Conservation (phyloP, 2,329 filamentous ascomycete species). For the Fonsecaea monophora region DNA sequence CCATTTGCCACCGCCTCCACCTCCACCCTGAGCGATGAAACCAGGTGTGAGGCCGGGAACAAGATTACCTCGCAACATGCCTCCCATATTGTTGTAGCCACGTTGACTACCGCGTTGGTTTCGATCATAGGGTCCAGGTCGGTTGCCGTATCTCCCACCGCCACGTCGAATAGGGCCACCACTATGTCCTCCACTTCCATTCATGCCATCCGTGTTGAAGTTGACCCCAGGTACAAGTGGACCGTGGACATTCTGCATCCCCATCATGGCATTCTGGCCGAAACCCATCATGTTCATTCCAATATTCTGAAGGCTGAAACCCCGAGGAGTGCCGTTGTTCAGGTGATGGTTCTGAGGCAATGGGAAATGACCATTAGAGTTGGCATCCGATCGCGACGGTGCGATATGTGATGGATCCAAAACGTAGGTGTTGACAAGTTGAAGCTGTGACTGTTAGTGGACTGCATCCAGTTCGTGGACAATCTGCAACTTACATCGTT, state of each 20-base stretch:
- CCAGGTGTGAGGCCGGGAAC: conserved; percentile 55
- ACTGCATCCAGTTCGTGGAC: neutral
- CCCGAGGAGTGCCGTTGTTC: conserved; percentile 82
- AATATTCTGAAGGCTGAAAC: conserved; percentile 81
- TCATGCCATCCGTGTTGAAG: conserved; percentile 54
- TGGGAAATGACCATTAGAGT: conserved; percentile 94
- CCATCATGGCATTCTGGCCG: conserved; percentile 60
- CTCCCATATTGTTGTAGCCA: conserved; percentile 43
- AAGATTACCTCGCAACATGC: conserved; percentile 47
- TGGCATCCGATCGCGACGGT: conserved; percentile 89
- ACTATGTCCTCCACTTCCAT: conserved; percentile 58
- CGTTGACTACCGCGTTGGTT: conserved; percentile 44
- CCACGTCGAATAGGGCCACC: conserved; percentile 73
- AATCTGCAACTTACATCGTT: conserved; percentile 72
- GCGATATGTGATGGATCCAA: conserved; percentile 94
- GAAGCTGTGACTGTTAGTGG: conserved; percentile 66
- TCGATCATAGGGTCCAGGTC: conserved; percentile 73
- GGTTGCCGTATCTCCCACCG: conserved; percentile 66
- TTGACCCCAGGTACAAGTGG: conserved; percentile 52
- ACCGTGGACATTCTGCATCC: conserved; percentile 35
- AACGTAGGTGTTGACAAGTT: conserved; percentile 92
- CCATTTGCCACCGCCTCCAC: conserved; percentile 65
- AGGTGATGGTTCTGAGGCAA: conserved; percentile 73
- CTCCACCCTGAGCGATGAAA: conserved; percentile 49
- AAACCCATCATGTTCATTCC: conserved; percentile 57